phyloP scores from a whole-genome alignment of 257 asterid species.

The Gentiana straminea region DNA sequence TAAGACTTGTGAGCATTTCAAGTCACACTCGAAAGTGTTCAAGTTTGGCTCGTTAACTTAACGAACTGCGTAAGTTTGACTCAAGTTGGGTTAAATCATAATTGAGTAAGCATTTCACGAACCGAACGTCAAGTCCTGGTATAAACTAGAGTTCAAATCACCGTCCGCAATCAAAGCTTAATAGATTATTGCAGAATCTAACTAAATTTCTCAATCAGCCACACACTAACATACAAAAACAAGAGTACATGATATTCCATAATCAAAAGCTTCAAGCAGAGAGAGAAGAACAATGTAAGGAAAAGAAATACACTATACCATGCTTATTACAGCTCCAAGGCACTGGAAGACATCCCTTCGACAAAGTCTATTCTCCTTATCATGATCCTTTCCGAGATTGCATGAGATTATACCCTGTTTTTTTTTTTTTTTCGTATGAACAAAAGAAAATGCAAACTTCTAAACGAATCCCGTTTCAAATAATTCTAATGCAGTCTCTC shows the following conservation, averaged over 20 bases:
- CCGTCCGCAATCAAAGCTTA: too few species aligned
- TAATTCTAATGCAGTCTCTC: not conserved
- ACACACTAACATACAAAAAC: not conserved
- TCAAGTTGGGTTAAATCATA: too few species aligned
- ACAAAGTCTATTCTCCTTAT: slow-evolving; percentile 26
- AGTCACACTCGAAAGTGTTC: too few species aligned
- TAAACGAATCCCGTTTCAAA: not conserved
- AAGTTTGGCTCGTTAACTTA: too few species aligned
- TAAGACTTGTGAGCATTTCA: too few species aligned
- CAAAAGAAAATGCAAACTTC: not conserved
- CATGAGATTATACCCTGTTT: slow-evolving; percentile 42
- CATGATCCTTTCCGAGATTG: slow-evolving; percentile 31
- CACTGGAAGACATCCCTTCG: slow-evolving; percentile 60
- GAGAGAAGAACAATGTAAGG: not conserved
- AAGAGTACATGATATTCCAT: not conserved
- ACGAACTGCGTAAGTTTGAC: too few species aligned
- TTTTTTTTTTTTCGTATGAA: not conserved
- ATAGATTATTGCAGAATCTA: too few species aligned
- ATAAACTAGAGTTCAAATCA: not conserved
- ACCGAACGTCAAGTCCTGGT: too few species aligned
- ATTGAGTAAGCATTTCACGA: too few species aligned
- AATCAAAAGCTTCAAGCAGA: not conserved
- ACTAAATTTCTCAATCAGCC: not conserved
- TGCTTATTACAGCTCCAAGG: slow-evolving; percentile 54
- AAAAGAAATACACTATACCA: slow-evolving; percentile 60